These are phyloP conservation scores for Adansonia rubrostipa DNA, from an alignment of 441 rosid species.

Conservation along the genomic window DNA sequence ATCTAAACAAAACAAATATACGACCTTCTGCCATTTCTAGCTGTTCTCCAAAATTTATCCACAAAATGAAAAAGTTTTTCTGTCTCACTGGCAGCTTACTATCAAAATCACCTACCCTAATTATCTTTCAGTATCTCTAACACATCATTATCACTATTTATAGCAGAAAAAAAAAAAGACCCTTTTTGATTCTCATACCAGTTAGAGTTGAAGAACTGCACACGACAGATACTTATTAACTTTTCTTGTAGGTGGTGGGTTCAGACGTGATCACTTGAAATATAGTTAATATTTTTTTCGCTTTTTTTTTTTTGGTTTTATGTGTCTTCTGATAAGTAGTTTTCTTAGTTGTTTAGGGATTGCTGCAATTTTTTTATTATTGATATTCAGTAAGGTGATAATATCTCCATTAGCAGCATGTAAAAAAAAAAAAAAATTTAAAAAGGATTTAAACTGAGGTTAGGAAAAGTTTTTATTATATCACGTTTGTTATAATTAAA, in stretches of 20 bases:
- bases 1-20: no score
- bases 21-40: no score
- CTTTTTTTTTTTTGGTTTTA: no score
- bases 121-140: conserved; percentile 1
- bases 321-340: no score
- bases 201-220: neutral
- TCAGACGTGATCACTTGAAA: neutral
- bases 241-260: neutral
- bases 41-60: neutral
- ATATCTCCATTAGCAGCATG: neutral
- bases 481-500: no score
- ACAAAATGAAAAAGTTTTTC: neutral
- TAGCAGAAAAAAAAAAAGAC: neutral
- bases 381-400: neutral
- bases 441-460: no score
- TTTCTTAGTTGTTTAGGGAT: conserved; percentile 7
- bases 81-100: conserved; percentile 6
- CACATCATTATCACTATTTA: conserved; percentile 22
- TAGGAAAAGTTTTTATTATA: no score
- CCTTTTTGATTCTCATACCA: neutral
- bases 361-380: conserved; percentile 16
- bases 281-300: neutral
- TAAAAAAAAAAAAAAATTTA: neutral
- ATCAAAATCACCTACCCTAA: conserved; percentile 14
- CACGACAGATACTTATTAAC: neutral